These are phyloP conservation scores for Coniferiporia weirii DNA, from an alignment of 1,284 basidiomycete species.

Conservation along the genomic window DNA sequence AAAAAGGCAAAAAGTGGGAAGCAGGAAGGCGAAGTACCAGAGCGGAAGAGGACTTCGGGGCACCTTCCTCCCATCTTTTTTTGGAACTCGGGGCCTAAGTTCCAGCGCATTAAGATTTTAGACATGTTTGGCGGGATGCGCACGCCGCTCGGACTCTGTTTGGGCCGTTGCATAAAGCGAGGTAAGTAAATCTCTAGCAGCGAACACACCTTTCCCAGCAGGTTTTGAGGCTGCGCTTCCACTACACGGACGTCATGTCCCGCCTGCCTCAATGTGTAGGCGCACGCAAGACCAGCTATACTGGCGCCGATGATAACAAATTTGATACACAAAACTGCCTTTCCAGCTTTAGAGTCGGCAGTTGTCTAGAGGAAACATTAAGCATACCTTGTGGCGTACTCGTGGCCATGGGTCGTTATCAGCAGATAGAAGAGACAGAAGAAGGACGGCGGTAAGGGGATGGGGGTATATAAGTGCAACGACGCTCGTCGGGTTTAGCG, in stretches of 20 bases:
- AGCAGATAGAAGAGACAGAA: too few species aligned
- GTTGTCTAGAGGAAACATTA: neutral
- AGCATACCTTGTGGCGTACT: neutral
- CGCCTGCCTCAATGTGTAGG: slow-evolving; percentile 14
- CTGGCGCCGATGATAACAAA: slow-evolving; percentile 19
- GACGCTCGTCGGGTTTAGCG: too few species aligned
- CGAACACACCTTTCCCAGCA: neutral
- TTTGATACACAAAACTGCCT: neutral
- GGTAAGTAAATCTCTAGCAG: neutral
- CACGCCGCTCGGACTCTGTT: neutral
- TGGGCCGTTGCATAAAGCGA: neutral
- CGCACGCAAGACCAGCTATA: slow-evolving; percentile 18
- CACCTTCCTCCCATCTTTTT: neutral
- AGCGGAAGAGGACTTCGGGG: neutral
- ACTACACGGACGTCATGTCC: slow-evolving; percentile 6
- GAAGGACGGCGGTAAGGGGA: too few species aligned
- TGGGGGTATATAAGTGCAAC: too few species aligned
- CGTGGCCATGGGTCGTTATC: neutral
- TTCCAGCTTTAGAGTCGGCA: neutral
- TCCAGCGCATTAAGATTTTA: neutral
- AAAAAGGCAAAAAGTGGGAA: neutral
- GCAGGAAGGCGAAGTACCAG: neutral
- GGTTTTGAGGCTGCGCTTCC: neutral
- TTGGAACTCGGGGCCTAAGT: neutral
- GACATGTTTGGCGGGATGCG: neutral